Conservation (phyloP, 139 green algal genomes). For the Picochlorum sp. region DNA sequence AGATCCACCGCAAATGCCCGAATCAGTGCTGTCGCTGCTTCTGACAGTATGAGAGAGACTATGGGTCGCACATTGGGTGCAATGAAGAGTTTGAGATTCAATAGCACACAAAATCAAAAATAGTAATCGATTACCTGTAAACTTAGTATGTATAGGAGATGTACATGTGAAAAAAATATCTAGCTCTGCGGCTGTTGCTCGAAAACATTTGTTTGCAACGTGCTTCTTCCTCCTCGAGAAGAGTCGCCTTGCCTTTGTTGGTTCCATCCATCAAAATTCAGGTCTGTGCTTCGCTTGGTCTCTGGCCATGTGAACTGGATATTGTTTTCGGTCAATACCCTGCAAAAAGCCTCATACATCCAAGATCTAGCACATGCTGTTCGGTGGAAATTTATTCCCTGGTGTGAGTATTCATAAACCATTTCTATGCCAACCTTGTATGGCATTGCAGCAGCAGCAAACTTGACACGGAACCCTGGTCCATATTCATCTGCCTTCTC, state of each 20-base stretch:
- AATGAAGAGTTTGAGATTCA: constrained; percentile 28
- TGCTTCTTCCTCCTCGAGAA: neutral
- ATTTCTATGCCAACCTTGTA: neutral
- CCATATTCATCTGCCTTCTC: constrained; percentile 2
- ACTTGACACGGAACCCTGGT: neutral
- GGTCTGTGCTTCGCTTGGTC: neutral
- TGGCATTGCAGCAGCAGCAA: neutral
- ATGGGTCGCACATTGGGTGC: constrained; percentile 22
- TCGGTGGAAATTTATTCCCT: constrained; percentile 1
- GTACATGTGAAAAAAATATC: no score
- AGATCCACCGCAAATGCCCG: constrained; percentile 3
- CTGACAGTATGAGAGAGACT: constrained; percentile 31
- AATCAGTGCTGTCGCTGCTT: constrained; percentile 7
- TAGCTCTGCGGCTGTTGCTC: no score
- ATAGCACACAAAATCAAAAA: neutral
- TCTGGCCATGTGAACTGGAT: constrained; percentile 4
- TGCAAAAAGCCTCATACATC: neutral
- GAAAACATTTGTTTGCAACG: neutral
- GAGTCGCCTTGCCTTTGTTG: neutral
- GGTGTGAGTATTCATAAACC: neutral
- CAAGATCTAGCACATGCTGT: neutral
- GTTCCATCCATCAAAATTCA: neutral
- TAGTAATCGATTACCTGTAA: neutral
- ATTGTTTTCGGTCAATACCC: neutral
- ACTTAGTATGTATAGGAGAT: neutral